Percentiles rank a stretch among this genome's conserved stretches.
These are phyloP conservation scores for Ceratocystis cubensis DNA, from an alignment of 2,329 filamentous ascomycete species.

Conservation along the genomic window DNA sequence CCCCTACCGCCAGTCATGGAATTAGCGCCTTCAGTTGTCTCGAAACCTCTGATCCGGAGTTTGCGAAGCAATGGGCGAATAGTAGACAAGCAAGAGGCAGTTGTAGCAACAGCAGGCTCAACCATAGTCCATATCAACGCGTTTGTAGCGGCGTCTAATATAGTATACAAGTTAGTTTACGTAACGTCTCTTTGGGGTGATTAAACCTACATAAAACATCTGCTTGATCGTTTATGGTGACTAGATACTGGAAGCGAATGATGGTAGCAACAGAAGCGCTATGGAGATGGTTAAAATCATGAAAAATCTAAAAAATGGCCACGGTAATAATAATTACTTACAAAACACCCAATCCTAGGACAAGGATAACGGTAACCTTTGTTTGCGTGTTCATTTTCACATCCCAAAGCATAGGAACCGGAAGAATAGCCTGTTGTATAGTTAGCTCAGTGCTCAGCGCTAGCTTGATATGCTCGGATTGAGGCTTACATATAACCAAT, in stretches of 20 bases:
- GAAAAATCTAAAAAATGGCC: neutral
- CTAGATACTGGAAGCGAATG: conserved; percentile 38
- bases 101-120: conserved; percentile 43
- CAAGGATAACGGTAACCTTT: conserved; percentile 39
- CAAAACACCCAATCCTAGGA: conserved; percentile 41
- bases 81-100: conserved; percentile 42
- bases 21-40: conserved; percentile 21
- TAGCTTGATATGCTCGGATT: neutral
- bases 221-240: conserved; percentile 33
- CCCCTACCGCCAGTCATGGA: conserved; percentile 14
- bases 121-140: conserved; percentile 46
- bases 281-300: neutral
- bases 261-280: conserved; percentile 44
- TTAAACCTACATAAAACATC: conserved; percentile 38
- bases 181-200: neutral
- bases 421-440: conserved; percentile 35
- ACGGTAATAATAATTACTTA: conserved; percentile 24
- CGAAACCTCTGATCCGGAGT: conserved; percentile 37
- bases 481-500: conserved; percentile 38
- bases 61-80: conserved; percentile 41
- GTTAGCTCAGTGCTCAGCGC: neutral
- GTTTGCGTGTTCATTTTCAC: conserved; percentile 42
- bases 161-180: neutral
- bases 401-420: conserved; percentile 43
- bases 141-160: conserved; percentile 34